Percentiles rank a stretch among this genome's conserved stretches.
These are phyloP conservation scores for Yamadazyma sp. DNA, from an alignment of 1,139 yeast species.

Conservation along the genomic window DNA sequence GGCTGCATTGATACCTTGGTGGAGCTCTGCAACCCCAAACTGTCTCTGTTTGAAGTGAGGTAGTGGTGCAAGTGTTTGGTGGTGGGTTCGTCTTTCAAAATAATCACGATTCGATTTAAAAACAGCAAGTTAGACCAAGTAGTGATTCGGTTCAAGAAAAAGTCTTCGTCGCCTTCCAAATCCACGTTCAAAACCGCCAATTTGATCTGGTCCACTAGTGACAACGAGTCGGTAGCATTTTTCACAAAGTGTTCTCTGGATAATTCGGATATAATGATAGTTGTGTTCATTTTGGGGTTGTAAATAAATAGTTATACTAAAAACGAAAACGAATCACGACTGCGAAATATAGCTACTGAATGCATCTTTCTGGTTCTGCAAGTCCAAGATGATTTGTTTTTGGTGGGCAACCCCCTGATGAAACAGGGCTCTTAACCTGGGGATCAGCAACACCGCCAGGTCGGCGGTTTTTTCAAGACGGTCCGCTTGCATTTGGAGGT, in stretches of 20 bases:
- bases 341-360: too few relatives aligned
- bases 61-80: constrained; percentile 28
- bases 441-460: too few relatives aligned
- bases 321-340: too few relatives aligned
- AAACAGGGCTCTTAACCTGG: too few relatives aligned
- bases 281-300: constrained; percentile 22
- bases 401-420: too few relatives aligned
- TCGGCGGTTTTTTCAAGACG: too few relatives aligned
- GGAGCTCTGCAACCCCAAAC: constrained; percentile 9
- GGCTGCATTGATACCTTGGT: constrained; percentile 41
- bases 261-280: constrained; percentile 40
- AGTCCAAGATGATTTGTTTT: too few relatives aligned
- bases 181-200: constrained; percentile 29
- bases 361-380: too few relatives aligned
- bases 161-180: constrained; percentile 21
- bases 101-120: constrained; percentile 41
- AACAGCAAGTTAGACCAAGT: constrained; percentile 50
- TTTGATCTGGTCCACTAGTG: constrained; percentile 40
- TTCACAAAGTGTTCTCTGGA: constrained; percentile 30
- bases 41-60: constrained; percentile 16
- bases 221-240: constrained; percentile 16
- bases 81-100: constrained; percentile 31
- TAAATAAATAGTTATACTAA: not conserved
- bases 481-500: too few relatives aligned
- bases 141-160: constrained; percentile 29